These are phyloP conservation scores for Plectosphaerella sp. DNA, from an alignment of 2,329 filamentous ascomycete species.

Conservation along the genomic window DNA sequence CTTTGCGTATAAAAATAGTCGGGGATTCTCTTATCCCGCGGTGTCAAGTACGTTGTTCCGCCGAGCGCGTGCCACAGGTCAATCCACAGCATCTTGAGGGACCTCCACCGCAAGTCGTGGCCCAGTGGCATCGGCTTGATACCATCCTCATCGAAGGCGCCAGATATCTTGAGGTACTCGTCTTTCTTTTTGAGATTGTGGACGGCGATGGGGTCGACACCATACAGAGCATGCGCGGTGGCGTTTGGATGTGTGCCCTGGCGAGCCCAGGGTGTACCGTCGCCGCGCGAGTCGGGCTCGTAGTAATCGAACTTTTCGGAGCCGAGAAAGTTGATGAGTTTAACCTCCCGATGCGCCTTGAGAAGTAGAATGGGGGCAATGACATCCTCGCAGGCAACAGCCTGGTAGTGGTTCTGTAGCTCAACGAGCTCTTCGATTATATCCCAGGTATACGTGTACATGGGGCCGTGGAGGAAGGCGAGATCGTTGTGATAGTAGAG, in stretches of 20 bases:
- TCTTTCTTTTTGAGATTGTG: conserved; percentile 21
- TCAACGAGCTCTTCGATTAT: conserved; percentile 19
- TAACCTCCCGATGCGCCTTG: conserved; percentile 17
- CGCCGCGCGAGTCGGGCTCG: conserved; percentile 18
- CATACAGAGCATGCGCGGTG: conserved; percentile 18
- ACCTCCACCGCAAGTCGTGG: conserved; percentile 4
- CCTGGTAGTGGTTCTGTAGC: conserved; percentile 18
- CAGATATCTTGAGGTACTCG: conserved; percentile 20
- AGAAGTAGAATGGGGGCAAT: conserved; percentile 20
- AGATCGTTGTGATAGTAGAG: conserved; percentile 20
- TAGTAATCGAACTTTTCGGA: conserved; percentile 25
- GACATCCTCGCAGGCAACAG: conserved; percentile 24
- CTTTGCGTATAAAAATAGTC: conserved; percentile 12
- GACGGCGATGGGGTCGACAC: conserved; percentile 16
- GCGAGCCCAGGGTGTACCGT: conserved; percentile 23
- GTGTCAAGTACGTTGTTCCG: conserved; percentile 10
- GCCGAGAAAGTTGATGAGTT: conserved; percentile 21
- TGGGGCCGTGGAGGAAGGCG: conserved; percentile 24
- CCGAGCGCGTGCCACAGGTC: conserved; percentile 18
- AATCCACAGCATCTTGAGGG: conserved; percentile 13
- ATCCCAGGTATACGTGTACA: conserved; percentile 28
- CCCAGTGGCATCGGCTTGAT: conserved; percentile 13
- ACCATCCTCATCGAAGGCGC: conserved; percentile 21
- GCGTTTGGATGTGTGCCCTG: conserved; percentile 16
- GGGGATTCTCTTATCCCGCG: conserved; percentile 17